Conservation (phyloP, 1,139 yeast species). For the Petasospora rhodanensis region DNA sequence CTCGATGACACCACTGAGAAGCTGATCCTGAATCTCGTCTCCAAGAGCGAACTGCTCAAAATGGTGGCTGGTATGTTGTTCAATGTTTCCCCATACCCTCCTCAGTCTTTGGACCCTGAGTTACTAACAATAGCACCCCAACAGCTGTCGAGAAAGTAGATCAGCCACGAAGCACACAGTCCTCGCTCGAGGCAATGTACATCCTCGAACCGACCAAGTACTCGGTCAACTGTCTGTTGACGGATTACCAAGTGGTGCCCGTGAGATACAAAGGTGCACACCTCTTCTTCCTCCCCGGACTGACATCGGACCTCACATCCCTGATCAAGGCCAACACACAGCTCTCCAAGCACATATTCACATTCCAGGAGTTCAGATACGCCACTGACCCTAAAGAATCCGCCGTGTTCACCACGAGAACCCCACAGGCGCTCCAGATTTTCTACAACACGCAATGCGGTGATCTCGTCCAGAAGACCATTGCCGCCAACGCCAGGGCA, state of each 20-base stretch:
- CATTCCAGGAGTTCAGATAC: slow-evolving; percentile 33
- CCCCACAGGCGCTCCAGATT: slow-evolving; percentile 57
- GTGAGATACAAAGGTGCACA: slow-evolving; percentile 55
- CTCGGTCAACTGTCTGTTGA: slow-evolving; percentile 52
- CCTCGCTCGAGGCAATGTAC: slow-evolving; percentile 55
- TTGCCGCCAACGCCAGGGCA: slow-evolving; percentile 51
- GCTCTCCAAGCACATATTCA: slow-evolving; percentile 28
- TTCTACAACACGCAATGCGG: slow-evolving; percentile 67
- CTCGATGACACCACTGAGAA: slow-evolving; percentile 34
- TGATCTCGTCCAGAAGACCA: slow-evolving; percentile 55
- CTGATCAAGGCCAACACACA: slow-evolving; percentile 28
- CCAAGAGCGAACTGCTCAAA: slow-evolving; percentile 35
- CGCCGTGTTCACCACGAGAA: slow-evolving; percentile 38
- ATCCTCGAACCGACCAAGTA: slow-evolving; percentile 50
- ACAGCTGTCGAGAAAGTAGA: slow-evolving; percentile 51
- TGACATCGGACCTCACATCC: slow-evolving; percentile 29
- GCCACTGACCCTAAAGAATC: slow-evolving; percentile 46
- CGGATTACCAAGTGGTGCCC: slow-evolving; percentile 52
- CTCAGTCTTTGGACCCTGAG: background rate
- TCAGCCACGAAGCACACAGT: slow-evolving; percentile 43
- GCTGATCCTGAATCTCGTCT: slow-evolving; percentile 32
- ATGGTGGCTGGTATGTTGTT: slow-evolving; percentile 15
- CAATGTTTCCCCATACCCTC: too few relatives aligned
- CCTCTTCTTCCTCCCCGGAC: slow-evolving; percentile 53
- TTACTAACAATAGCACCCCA: slow-evolving; percentile 1